These are phyloP conservation scores for Phyllosticta capitalensis DNA, from an alignment of 2,329 filamentous ascomycete species.

Conservation along the genomic window DNA sequence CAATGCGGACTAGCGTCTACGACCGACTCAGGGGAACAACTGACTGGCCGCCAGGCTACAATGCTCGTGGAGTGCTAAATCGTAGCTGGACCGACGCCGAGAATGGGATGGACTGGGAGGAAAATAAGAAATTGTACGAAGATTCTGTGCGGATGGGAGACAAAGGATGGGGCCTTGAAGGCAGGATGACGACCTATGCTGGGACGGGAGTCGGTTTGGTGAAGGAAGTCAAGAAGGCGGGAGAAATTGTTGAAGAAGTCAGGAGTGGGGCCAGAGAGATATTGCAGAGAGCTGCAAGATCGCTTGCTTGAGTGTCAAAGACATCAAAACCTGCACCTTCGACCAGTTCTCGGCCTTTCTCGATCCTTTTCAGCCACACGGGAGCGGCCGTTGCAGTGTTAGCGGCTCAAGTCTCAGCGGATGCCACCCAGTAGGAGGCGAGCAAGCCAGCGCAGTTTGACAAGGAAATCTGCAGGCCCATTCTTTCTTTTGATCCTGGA, in stretches of 20 bases:
- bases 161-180: constrained; percentile 43
- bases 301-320: not conserved
- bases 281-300: constrained; percentile 17
- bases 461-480: too few relatives aligned
- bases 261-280: constrained; percentile 29
- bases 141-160: constrained; percentile 43
- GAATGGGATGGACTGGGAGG: constrained; percentile 31
- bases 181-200: constrained; percentile 50
- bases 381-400: too few relatives aligned
- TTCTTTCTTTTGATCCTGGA: too few relatives aligned
- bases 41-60: constrained; percentile 49
- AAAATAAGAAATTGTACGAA: constrained; percentile 37
- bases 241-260: constrained; percentile 43
- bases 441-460: too few relatives aligned
- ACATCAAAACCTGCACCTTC: not conserved
- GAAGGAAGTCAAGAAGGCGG: constrained; percentile 39
- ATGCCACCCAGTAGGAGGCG: too few relatives aligned
- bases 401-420: too few relatives aligned
- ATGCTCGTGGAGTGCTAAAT: constrained; percentile 51
- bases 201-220: constrained; percentile 53
- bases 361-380: too few relatives aligned
- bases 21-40: constrained; percentile 43
- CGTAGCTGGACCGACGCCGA: constrained; percentile 37
- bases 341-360: not conserved
- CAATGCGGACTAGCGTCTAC: constrained; percentile 42